phyloP scores from a whole-genome alignment of 345 rosid species.

The Citrus medica region DNA sequence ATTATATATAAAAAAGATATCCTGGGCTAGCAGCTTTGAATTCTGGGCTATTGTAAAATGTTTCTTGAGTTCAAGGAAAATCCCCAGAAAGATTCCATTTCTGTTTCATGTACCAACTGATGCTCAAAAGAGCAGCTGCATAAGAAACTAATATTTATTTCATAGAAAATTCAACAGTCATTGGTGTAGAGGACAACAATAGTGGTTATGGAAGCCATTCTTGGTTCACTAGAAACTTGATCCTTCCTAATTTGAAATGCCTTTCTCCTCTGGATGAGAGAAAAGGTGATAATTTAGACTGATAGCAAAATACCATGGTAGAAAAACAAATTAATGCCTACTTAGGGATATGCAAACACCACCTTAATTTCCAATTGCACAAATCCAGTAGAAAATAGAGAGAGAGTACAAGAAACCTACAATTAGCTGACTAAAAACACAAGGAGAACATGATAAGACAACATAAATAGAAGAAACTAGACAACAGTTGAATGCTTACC shows the following conservation, averaged over 20 bases:
- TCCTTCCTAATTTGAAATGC: background rate
- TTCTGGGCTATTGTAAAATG: background rate
- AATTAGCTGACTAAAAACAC: background rate
- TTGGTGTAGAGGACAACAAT: background rate
- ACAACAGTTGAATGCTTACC: conserved; percentile 31
- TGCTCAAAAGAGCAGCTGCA: background rate
- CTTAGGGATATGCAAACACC: background rate
- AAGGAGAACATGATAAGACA: background rate
- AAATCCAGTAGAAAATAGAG: background rate
- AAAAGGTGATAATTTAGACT: background rate
- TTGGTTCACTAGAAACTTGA: background rate
- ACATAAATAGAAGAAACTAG: background rate
- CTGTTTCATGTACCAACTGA: background rate
- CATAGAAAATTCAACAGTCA: background rate
- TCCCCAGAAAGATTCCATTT: background rate
- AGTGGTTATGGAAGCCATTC: too few relatives aligned
- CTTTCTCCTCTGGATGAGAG: too few relatives aligned
- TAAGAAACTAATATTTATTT: background rate
- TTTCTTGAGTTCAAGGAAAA: background rate
- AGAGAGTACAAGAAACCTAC: background rate
- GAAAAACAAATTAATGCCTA: background rate
- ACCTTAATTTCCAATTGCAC: background rate
- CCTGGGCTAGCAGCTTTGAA: background rate
- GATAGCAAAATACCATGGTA: background rate
- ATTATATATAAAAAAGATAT: background rate